A percentile compares a stretch with the other conserved stretches of the same genome.
Evolutionary conservation across 2,329 filamentous ascomycete species (phyloP).

Genomic region (Delphinella strobiligena): DNA sequence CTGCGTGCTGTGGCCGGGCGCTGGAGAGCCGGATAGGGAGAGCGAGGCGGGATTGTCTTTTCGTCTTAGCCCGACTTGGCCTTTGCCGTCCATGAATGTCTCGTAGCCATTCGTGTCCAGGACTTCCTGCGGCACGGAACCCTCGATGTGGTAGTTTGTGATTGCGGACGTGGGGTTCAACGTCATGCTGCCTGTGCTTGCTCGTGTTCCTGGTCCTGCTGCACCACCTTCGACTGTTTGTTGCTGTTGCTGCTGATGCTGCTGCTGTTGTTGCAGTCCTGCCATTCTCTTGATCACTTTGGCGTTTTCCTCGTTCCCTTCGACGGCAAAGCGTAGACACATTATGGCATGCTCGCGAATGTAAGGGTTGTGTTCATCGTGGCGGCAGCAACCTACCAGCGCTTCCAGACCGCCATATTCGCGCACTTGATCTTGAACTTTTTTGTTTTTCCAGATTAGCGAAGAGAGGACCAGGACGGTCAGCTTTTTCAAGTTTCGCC

Average conservation of each 20-base stretch:
- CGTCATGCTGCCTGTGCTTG: slow-evolving; percentile 8
- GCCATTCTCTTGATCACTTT: slow-evolving; percentile 55
- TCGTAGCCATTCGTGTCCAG: slow-evolving; percentile 38
- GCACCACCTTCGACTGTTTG: too few species aligned
- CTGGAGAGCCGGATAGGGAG: slow-evolving; percentile 1
- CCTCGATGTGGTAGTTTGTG: slow-evolving; percentile 5
- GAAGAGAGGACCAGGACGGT: slow-evolving; percentile 84
- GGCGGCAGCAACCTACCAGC: slow-evolving; percentile 76
- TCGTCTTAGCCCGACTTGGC: slow-evolving; percentile 34
- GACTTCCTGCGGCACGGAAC: slow-evolving; percentile 32
- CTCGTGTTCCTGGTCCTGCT: slow-evolving; percentile 2
- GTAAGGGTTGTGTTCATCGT: slow-evolving; percentile 88
- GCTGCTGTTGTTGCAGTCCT: not conserved
- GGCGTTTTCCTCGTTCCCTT: slow-evolving; percentile 61
- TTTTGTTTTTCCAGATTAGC: slow-evolving; percentile 73
- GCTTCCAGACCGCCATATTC: slow-evolving; percentile 76
- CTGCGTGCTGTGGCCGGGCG: slow-evolving; percentile 2
- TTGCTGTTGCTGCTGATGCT: not conserved
- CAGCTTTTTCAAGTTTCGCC: slow-evolving; percentile 81
- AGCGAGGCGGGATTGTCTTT: slow-evolving; percentile 21
- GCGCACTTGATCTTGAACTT: slow-evolving; percentile 80
- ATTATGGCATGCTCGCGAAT: slow-evolving; percentile 85
- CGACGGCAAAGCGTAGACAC: slow-evolving; percentile 62
- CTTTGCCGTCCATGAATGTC: slow-evolving; percentile 37
- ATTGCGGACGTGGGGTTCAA: not conserved